Base-by-base conservation (phyloP, 2,329 filamentous ascomycete genomes). In the Trichoderma brevicompactum region DNA sequence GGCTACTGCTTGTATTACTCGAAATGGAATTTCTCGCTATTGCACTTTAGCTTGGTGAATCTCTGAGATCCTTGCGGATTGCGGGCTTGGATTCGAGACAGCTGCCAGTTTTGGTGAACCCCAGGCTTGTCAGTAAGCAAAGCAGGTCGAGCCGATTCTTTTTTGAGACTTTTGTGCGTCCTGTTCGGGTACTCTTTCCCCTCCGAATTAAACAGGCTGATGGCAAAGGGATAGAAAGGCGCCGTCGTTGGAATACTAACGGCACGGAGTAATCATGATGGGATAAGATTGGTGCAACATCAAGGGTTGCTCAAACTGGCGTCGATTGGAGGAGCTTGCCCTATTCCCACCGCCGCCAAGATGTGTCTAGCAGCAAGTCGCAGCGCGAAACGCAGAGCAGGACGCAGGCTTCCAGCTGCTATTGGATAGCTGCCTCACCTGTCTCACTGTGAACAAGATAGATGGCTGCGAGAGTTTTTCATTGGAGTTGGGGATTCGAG, bases 161-260 rank as follows among this genome's bases (percentile, higher is more conserved):
- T 3, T 48, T 43, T 38, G 17, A 36, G 32, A 59, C 43, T 12
- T 48, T 48, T 23, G 8, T 40, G 34, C 9, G 56, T 49, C 56
- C 32, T 40, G 40, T 43, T 60, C 56, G 56, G 56, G 43, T 60
- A 49, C 43, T 49, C 56, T 28, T 40, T 28, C 56, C 56, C 56
- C 44, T 60, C 56, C 56, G 56, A 32, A 8, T 12, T 28, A 23
- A 7, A 12, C 2, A 48, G 2, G 19, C 10, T 17, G 34, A 49
- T 40, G 15, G n/a, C 9, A 48, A 17, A 17, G 17, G 23, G 23
- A 28, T 28, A 15, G 13, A 49, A 28, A 15, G 17, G 15, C 17
- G 13, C 5, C 43, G 32, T 15, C 9, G 2, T 12, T 34, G 19
- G 8, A 32, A 40, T 36, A 41, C 15, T 41, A 9, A 7, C 28